Evolutionary conservation across 805 yeast genomes (phyloP).

Genomic region (Candida peoriensis): DNA sequence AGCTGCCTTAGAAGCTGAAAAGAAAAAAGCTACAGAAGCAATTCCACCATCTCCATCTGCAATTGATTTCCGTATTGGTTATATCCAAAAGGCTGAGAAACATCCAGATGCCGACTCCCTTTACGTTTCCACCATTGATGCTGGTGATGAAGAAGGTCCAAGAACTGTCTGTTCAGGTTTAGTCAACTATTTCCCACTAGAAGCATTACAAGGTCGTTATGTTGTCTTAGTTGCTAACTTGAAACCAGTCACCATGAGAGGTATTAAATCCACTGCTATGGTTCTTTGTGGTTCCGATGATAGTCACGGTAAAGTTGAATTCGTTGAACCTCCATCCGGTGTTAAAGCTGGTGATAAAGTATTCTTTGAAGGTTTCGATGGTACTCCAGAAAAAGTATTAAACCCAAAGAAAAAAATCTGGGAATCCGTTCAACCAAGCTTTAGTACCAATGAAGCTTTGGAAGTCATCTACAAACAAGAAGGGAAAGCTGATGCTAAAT

Average conservation of each 20-base stretch:
- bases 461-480: constrained; percentile 78
- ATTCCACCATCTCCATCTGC: constrained; percentile 75
- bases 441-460: constrained; percentile 70
- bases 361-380: constrained; percentile 87
- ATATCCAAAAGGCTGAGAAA: constrained; percentile 90
- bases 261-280: constrained; percentile 94
- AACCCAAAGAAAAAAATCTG: constrained; percentile 98
- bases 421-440: constrained; percentile 91
- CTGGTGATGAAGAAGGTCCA: constrained; percentile 96
- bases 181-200: constrained; percentile 82
- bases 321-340: constrained; percentile 90
- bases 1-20: constrained; percentile 30
- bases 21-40: constrained; percentile 50
- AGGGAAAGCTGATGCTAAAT: constrained; percentile 61
- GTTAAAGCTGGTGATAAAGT: constrained; percentile 94
- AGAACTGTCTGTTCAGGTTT: constrained; percentile 98
- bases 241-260: constrained; percentile 98
- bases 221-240: constrained; percentile 92
- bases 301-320: constrained; percentile 73
- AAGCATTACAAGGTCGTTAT: constrained; percentile 91
- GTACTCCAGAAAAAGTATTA: constrained; percentile 84
- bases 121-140: constrained; percentile 92
- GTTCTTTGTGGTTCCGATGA: constrained; percentile 86
- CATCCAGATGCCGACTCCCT: constrained; percentile 98
- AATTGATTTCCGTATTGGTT: constrained; percentile 93